Evolutionary conservation across 2,329 filamentous ascomycete species (phyloP).

Genomic region (Periconia digitata): DNA sequence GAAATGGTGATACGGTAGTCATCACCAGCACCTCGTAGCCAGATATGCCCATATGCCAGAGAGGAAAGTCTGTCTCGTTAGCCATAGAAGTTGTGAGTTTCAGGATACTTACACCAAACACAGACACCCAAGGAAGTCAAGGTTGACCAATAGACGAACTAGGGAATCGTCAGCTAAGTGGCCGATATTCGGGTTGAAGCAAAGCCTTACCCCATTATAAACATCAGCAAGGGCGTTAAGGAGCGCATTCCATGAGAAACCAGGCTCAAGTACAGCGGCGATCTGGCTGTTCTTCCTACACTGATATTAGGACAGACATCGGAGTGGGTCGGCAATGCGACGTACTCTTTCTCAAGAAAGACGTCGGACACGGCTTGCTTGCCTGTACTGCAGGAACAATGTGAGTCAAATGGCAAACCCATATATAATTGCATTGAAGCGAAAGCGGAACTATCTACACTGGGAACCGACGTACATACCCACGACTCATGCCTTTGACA

Average conservation of each 20-base stretch:
- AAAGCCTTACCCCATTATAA: conserved; percentile 76
- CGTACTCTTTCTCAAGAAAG: conserved; percentile 74
- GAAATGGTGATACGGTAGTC: conserved; percentile 75
- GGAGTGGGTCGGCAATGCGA: conserved; percentile 1
- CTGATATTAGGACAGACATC: conserved; percentile 21
- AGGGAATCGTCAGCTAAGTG: conserved; percentile 1
- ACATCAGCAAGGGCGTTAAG: conserved; percentile 84
- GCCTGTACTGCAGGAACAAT: conserved; percentile 48
- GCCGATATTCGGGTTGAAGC: not conserved
- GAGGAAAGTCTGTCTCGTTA: conserved; percentile 72
- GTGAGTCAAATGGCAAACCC: conserved; percentile 20
- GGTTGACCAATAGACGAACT: conserved; percentile 96
- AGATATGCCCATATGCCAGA: conserved; percentile 99
- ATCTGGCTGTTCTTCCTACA: conserved; percentile 74
- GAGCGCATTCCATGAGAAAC: conserved; percentile 72
- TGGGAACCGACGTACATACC: conserved; percentile 97
- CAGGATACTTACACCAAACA: conserved; percentile 78
- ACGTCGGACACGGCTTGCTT: conserved; percentile 46
- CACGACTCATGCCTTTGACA: conserved; percentile 87
- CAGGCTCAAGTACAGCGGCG: conserved; percentile 67
- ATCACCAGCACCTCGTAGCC: conserved; percentile 92
- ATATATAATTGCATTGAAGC: conserved; percentile 39
- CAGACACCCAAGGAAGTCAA: conserved; percentile 84
- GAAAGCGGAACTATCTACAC: conserved; percentile 67
- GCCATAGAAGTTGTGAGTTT: not conserved